Evolutionary conservation across 306 rosid genomes (phyloP), one percentile per base, ranked within the genome.

Genomic region (Cucurbita pepo): DNA sequence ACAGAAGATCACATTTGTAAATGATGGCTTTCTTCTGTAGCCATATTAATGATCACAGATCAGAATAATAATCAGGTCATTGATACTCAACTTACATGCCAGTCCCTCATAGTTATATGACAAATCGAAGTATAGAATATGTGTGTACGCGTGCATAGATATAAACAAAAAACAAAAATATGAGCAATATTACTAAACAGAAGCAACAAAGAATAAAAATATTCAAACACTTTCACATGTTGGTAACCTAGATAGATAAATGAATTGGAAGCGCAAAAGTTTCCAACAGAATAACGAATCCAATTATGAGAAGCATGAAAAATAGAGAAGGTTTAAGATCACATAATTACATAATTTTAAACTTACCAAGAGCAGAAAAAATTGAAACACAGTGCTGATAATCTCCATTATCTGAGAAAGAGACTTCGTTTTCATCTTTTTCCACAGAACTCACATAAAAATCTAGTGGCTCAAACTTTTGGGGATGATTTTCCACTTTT

Each of bases 321-420:
- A 8, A 14, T 47, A 67, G 19, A 76, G 73, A 25, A 38, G 12
- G 43, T 56, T 34, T 43, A 22, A 54, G 25, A 36, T 56, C 50
- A 41, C 22, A 38, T 18, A 56, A 16, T 72, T 13, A 56, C 25
- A 53, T 69, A 71, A 78, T n/a, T 73, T 7, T 51, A 59, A 76
- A 75, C 87, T 80, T 75, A 90, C 95, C 82, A 55, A 90, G 88
- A 51, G 79, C 81, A 73, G 80, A 37, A 18, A 88, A 85, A 79
- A 66, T 58, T 18, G 82, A 66, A 80, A 77, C 73, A 73, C 78
- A 82, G 56, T 77, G 81, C 73, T 75, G 71, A 76, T 78, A 77
- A 64, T 44, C 78, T 50, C 76, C 78, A 36, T 25, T 56, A 47
- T 79, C 71, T 47, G 69, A 69, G 40, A 74, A 30, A 34, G 78